Percentiles rank a stretch among this genome's conserved stretches.
These are phyloP conservation scores for Thalassiosira livingstoniorum DNA, from an alignment of 352 stramenopile genomes.

Conservation along the genomic window DNA sequence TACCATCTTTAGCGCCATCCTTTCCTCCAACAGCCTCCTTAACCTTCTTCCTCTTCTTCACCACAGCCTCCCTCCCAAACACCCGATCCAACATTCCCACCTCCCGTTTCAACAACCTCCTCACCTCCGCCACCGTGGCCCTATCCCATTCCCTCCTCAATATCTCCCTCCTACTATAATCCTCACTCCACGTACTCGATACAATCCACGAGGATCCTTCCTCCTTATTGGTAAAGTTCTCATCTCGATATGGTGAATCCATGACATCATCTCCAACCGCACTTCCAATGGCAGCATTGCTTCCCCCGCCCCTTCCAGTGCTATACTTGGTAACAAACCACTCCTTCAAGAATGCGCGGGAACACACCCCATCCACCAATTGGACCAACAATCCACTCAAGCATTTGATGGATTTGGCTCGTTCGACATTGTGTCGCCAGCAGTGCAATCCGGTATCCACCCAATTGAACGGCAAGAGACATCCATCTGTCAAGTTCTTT, in stretches of 20 bases:
- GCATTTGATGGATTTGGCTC: constrained; percentile 57
- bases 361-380: constrained; percentile 71
- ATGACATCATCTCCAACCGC: no score
- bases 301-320: constrained; percentile 6
- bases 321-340: constrained; percentile 60
- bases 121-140: constrained; percentile 30
- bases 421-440: constrained; percentile 67
- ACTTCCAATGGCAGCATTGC: constrained; percentile 10
- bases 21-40: constrained; percentile 16
- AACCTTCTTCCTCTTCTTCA: constrained; percentile 9
- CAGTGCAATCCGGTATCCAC: constrained; percentile 17
- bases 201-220: no score
- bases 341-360: constrained; percentile 68
- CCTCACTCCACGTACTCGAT: constrained; percentile 31
- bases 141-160: constrained; percentile 50
- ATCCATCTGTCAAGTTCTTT: constrained; percentile 50
- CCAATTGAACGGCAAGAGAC: constrained; percentile 70
- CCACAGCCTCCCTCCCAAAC: neutral
- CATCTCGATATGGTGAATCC: no score
- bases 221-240: neutral
- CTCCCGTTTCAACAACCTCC: constrained; percentile 27
- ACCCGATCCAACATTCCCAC: constrained; percentile 4
- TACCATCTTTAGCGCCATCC: neutral
- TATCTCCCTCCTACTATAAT: constrained; percentile 40
- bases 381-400: constrained; percentile 67